Evolutionary conservation across 257 asterid genomes (phyloP).

Genomic region (Solanum medicagineum): DNA sequence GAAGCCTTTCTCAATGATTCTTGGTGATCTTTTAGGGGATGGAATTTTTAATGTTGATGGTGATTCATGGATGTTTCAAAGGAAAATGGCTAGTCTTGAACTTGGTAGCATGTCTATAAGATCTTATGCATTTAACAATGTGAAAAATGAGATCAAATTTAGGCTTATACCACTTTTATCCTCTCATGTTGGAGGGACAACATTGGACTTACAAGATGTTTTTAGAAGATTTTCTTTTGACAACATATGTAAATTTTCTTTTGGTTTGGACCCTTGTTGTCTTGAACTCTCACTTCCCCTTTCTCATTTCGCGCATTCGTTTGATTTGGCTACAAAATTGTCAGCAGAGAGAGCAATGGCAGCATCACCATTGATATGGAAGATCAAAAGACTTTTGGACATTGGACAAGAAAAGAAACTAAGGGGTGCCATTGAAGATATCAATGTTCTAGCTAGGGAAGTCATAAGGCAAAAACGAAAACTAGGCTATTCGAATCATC

Average conservation of each 20-base stretch:
- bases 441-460: slow-evolving; percentile 19
- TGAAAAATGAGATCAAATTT: slow-evolving; percentile 17
- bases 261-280: slow-evolving; percentile 36
- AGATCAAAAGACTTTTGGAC: slow-evolving; percentile 12
- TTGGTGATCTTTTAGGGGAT: slow-evolving; percentile 32
- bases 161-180: slow-evolving; percentile 24
- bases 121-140: slow-evolving; percentile 24
- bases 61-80: slow-evolving; percentile 27
- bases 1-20: slow-evolving; percentile 23
- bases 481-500: slow-evolving; percentile 10
- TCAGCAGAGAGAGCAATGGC: slow-evolving; percentile 38
- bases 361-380: slow-evolving; percentile 27
- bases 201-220: slow-evolving; percentile 29
- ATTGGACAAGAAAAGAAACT: slow-evolving; percentile 26
- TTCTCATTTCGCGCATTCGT: slow-evolving; percentile 21
- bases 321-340: slow-evolving; percentile 28
- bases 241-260: slow-evolving; percentile 31
- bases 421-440: slow-evolving; percentile 2
- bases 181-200: neutral
- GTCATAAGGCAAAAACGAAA: slow-evolving; percentile 19
- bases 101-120: slow-evolving; percentile 15
- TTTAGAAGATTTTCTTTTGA: slow-evolving; percentile 29
- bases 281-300: slow-evolving; percentile 20
- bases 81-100: slow-evolving; percentile 24
- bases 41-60: slow-evolving; percentile 44